These are phyloP conservation scores for Psidium friedrichsthalianum DNA, from an alignment of 345 rosid species.

Conservation along the genomic window DNA sequence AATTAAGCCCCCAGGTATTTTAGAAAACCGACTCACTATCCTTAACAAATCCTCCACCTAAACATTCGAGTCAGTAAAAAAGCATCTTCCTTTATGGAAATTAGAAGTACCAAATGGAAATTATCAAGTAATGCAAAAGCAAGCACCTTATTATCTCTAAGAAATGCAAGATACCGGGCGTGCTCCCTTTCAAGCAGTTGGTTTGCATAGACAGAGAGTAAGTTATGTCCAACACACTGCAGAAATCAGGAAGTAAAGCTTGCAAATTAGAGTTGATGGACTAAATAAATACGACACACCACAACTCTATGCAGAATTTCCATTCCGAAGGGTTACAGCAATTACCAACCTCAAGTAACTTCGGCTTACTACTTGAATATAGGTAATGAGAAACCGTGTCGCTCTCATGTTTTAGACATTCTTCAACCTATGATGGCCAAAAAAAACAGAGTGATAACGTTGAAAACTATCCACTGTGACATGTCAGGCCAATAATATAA, in stretches of 20 bases:
- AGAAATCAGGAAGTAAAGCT: background rate
- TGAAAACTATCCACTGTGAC: background rate
- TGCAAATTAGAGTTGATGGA: background rate
- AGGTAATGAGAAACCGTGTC: conserved; percentile 82
- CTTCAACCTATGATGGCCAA: conserved; percentile 60
- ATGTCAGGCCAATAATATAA: background rate
- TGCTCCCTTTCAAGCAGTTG: conserved; percentile 78
- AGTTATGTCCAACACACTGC: too few relatives aligned
- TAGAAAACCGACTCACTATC: conserved; percentile 77
- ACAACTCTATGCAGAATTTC: background rate
- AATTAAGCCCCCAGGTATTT: conserved; percentile 54
- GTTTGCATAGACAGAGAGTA: conserved; percentile 10
- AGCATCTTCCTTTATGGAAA: background rate
- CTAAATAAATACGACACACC: background rate
- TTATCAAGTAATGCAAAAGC: background rate
- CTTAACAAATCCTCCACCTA: conserved; percentile 86
- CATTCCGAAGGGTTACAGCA: background rate
- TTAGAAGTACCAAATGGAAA: background rate
- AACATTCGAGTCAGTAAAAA: background rate
- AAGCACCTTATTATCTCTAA: conserved; percentile 85
- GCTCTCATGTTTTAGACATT: conserved; percentile 81
- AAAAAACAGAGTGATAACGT: background rate
- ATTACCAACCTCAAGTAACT: conserved; percentile 75
- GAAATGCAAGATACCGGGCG: conserved; percentile 79
- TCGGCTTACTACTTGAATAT: conserved; percentile 74